Base-by-base conservation (phyloP, 768 basidiomycete species). In the Rhodocollybia butyracea region DNA sequence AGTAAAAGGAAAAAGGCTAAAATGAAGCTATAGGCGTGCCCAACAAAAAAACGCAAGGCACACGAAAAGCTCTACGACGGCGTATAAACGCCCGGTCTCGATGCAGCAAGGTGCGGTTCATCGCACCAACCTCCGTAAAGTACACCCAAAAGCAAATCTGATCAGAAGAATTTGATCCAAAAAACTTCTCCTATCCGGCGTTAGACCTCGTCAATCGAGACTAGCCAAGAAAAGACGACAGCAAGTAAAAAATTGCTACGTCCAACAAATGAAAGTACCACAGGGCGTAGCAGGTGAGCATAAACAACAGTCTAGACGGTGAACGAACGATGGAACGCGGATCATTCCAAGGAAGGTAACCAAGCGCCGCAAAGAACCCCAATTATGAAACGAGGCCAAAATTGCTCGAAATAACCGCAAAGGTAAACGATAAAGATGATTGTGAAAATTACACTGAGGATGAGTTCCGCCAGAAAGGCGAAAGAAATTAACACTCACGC, bases 401-500 rank as follows among this genome's bases (percentile, higher is more conserved):
- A 56, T 41, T 34, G 19, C n/a, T 24, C n/a, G 24, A 3, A 46
- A 43, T 12, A 43, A 29, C 15, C 15, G 17, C 21, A 15, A 24
- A 21, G 22, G 24, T 15, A 15, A 13, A 38, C 17, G 21, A 15
- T 13, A 50, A 17, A 11, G 26, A 50, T n/a, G 22, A n/a, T n/a
- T n/a, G n/a, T n/a, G n/a, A n/a, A n/a, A n/a, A n/a, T n/a, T n/a
- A n/a, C n/a, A n/a, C n/a, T n/a, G n/a, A n/a, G n/a, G n/a, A n/a
- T n/a, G n/a, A n/a, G n/a, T n/a, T n/a, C n/a, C 51, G 24, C 36
- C 22, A 12, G 15, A 61, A 63, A 68, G 68, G 70, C 27, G 13
- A 56, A n/a, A n/a, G n/a, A 32, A 54, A 45, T 57, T 21, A 45
- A 36, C 45, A 76, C 89, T 67, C 68, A 90, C 83, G 76, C 79